Percentiles rank a stretch among this genome's conserved stretches.
These are phyloP conservation scores for Boletus edulis DNA, from an alignment of 768 basidiomycete genomes.

Conservation along the genomic window DNA sequence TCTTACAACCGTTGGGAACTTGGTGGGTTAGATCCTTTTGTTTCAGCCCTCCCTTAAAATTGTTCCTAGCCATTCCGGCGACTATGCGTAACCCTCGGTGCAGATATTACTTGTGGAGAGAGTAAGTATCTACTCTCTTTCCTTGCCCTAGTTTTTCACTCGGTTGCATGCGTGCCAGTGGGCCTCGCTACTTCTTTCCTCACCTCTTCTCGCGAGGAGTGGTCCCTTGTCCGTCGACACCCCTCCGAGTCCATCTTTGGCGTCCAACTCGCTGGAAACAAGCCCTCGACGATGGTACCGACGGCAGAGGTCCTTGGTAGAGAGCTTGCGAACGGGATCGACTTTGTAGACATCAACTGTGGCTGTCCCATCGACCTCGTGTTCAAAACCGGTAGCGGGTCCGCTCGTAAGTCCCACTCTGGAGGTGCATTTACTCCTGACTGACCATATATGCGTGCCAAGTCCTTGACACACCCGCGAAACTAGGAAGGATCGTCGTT, in stretches of 20 bases:
- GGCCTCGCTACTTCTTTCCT: constrained; percentile 91
- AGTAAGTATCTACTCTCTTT: constrained; percentile 44
- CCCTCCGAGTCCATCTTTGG: constrained; percentile 87
- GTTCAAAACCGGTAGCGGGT: constrained; percentile 87
- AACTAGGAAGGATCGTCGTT: constrained; percentile 80
- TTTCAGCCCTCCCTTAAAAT: not conserved
- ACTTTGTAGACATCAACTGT: constrained; percentile 95
- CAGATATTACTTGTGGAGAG: constrained; percentile 94
- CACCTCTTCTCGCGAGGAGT: constrained; percentile 87
- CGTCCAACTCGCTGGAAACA: constrained; percentile 89
- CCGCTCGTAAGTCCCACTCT: constrained; percentile 63
- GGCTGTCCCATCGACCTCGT: constrained; percentile 98
- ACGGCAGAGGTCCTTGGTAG: constrained; percentile 78
- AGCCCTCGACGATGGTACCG: constrained; percentile 72
- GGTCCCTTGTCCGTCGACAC: constrained; percentile 89
- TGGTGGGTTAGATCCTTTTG: constrained; percentile 44
- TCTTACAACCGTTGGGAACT: constrained; percentile 91
- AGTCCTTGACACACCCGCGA: constrained; percentile 84
- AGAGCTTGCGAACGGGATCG: constrained; percentile 63
- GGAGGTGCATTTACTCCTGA: not conserved
- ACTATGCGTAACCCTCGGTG: constrained; percentile 81
- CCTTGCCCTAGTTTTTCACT: not conserved
- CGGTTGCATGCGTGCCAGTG: constrained; percentile 49
- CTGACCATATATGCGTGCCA: not conserved
- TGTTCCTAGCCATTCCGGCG: constrained; percentile 80